A percentile compares a stretch with the other conserved stretches of the same genome.
Evolutionary conservation across 345 rosid genomes (phyloP).

Genomic region (Mercurialis annua): DNA sequence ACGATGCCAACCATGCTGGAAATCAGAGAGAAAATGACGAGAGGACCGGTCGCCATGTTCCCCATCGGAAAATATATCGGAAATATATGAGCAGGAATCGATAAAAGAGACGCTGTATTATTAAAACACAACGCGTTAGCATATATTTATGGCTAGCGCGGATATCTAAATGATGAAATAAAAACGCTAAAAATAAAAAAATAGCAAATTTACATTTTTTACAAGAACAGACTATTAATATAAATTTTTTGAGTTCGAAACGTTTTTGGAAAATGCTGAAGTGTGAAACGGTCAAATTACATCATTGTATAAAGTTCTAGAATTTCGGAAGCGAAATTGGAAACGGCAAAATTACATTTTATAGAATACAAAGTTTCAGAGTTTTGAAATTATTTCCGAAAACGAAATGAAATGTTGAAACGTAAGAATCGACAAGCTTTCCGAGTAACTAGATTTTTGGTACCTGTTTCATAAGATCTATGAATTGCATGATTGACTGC

Average conservation of each 20-base stretch:
- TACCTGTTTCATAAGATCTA: constrained; percentile 62
- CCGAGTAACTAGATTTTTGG: too few relatives aligned
- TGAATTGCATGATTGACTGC: constrained; percentile 69
- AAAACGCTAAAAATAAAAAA: too few relatives aligned
- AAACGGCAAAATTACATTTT: too few relatives aligned
- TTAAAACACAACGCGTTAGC: too few relatives aligned
- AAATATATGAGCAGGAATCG: constrained; percentile 68
- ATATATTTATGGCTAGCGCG: not conserved
- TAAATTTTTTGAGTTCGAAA: too few relatives aligned
- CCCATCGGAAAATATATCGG: constrained; percentile 84
- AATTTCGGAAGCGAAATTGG: too few relatives aligned
- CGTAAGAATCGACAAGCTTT: too few relatives aligned
- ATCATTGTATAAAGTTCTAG: not conserved
- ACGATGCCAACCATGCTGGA: constrained; percentile 76
- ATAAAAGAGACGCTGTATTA: constrained; percentile 58
- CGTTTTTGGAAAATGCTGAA: too few relatives aligned
- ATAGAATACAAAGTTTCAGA: too few relatives aligned
- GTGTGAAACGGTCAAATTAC: not conserved
- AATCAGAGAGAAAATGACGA: constrained; percentile 63
- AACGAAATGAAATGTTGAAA: too few relatives aligned
- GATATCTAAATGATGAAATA: not conserved
- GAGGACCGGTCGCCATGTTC: constrained; percentile 77
- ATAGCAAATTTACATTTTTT: too few relatives aligned
- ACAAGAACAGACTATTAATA: too few relatives aligned
- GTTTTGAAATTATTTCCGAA: not conserved